Conservation (phyloP, 345 rosid species). For the Cardamine resedifolia region DNA sequence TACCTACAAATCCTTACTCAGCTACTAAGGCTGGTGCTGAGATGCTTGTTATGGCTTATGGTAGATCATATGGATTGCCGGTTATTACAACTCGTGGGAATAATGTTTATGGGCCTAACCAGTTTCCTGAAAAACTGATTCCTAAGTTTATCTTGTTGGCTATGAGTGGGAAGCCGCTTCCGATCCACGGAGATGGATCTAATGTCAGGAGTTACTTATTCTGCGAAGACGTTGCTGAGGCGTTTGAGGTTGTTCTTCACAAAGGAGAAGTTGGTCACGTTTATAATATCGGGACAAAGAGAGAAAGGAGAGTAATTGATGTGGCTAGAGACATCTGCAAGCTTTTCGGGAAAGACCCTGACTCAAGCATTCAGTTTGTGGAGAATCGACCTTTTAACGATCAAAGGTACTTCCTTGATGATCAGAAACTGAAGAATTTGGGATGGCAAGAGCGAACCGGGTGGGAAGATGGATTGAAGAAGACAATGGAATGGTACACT, state of each 20-base stretch:
- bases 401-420: conserved; percentile 63
- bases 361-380: conserved; percentile 44
- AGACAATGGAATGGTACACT: conserved; percentile 63
- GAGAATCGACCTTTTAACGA: conserved; percentile 68
- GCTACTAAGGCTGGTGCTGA: conserved; percentile 73
- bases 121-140: conserved; percentile 63
- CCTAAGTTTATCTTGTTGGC: conserved; percentile 65
- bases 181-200: conserved; percentile 65
- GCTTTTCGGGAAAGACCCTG: conserved; percentile 43
- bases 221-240: conserved; percentile 66
- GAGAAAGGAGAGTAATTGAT: conserved; percentile 58
- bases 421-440: conserved; percentile 57
- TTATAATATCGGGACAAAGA: conserved; percentile 58
- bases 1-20: conserved; percentile 69
- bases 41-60: conserved; percentile 72
- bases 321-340: conserved; percentile 64
- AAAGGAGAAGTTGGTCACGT: conserved; percentile 63
- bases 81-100: conserved; percentile 64
- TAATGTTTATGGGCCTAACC: conserved; percentile 68
- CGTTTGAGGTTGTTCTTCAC: conserved; percentile 65
- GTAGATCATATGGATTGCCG: conserved; percentile 57
- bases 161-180: conserved; percentile 54
- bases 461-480: conserved; percentile 60
- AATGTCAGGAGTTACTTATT: conserved; percentile 65
- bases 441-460: conserved; percentile 61